These are phyloP conservation scores for Aspergillus affinis DNA, from an alignment of 495 filamentous ascomycete species.

Conservation along the genomic window DNA sequence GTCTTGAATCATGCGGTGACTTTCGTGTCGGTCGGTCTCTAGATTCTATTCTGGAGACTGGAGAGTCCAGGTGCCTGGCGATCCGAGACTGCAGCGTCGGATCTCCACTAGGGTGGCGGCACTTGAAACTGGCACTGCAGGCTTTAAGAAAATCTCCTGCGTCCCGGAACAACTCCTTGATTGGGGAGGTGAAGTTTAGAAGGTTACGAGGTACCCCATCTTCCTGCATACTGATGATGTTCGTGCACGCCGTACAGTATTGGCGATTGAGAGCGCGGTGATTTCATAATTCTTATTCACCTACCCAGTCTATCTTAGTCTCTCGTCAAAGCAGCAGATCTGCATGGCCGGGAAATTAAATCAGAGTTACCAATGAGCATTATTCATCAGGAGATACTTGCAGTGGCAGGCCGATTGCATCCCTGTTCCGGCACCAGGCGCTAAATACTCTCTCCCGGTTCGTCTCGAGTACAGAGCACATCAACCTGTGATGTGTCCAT, in stretches of 20 bases:
- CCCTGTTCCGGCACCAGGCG: neutral
- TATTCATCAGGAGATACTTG: conserved; percentile 4
- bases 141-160: neutral
- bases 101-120: conserved; percentile 13
- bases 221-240: neutral
- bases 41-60: too few relatives aligned
- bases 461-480: neutral
- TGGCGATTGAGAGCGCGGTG: neutral
- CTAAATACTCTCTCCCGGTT: neutral
- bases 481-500: too few relatives aligned
- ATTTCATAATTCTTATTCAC: neutral
- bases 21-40: neutral
- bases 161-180: neutral
- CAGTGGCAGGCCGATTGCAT: neutral
- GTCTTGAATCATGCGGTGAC: neutral
- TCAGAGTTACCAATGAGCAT: conserved; percentile 5
- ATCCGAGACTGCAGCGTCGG: conserved; percentile 2
- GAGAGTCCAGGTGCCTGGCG: conserved; percentile 9
- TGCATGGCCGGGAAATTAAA: conserved; percentile 25
- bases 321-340: conserved; percentile 13
- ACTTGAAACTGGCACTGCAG: conserved; percentile 2
- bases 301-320: neutral
- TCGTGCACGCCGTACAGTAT: too few relatives aligned
- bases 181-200: too few relatives aligned
- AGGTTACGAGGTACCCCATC: neutral